Percentiles rank a stretch among this genome's conserved stretches.
phyloP scores from a whole-genome alignment of 495 filamentous ascomycete species.

The Ramalina peruviana region DNA sequence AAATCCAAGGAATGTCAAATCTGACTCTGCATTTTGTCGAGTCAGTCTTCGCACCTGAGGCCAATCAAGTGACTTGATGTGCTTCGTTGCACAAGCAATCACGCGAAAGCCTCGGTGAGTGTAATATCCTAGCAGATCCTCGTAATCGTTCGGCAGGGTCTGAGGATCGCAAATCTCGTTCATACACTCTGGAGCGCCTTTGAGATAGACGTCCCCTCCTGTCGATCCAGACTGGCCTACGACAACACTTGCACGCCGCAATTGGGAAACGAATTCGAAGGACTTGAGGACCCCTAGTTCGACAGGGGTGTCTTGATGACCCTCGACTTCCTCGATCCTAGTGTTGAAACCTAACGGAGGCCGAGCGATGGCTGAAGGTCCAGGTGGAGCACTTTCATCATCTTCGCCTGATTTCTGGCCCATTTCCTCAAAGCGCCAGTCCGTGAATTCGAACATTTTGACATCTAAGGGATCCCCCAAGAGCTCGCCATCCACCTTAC shows the following conservation, averaged over 20 bases:
- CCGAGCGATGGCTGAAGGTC: constrained; percentile 70
- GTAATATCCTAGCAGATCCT: constrained; percentile 75
- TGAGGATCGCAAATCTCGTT: constrained; percentile 75
- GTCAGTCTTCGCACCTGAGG: constrained; percentile 89
- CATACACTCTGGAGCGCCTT: constrained; percentile 95
- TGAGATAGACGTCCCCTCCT: constrained; percentile 78
- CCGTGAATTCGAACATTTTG: constrained; percentile 98
- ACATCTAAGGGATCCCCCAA: constrained; percentile 91
- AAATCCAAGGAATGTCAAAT: constrained; percentile 81
- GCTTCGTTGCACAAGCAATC: constrained; percentile 90
- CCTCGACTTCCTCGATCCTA: constrained; percentile 11
- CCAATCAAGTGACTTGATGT: constrained; percentile 77
- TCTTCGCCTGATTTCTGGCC: constrained; percentile 42
- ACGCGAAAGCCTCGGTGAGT: constrained; percentile 93
- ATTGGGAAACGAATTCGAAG: constrained; percentile 95
- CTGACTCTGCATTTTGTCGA: constrained; percentile 65
- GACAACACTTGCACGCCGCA: constrained; percentile 84
- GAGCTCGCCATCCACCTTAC: constrained; percentile 72
- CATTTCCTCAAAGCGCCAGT: constrained; percentile 85
- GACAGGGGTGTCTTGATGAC: constrained; percentile 23
- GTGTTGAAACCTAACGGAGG: constrained; percentile 45
- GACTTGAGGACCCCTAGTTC: constrained; percentile 78
- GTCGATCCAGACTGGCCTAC: constrained; percentile 71
- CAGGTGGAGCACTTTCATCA: constrained; percentile 50
- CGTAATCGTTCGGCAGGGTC: constrained; percentile 77